phyloP scores from a whole-genome alignment of 495 filamentous ascomycete genomes.

The Tricharina praecox region DNA sequence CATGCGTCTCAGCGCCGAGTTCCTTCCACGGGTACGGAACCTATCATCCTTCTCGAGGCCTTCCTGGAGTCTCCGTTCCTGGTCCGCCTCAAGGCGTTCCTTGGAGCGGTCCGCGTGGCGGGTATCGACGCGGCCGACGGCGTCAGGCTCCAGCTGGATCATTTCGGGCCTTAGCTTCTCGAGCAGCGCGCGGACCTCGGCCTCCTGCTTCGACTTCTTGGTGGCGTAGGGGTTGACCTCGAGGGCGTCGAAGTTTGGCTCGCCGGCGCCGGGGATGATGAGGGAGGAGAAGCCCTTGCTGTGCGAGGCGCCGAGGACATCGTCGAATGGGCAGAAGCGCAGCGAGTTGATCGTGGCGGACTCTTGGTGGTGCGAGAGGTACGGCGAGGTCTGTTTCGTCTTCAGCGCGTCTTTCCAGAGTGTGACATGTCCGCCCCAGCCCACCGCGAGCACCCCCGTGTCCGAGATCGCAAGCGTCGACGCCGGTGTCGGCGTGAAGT shows the following conservation, averaged over 20 bases:
- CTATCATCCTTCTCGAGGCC: constrained; percentile 39
- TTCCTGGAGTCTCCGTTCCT: constrained; percentile 23
- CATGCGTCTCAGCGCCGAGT: constrained; percentile 68
- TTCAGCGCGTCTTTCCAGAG: constrained; percentile 81
- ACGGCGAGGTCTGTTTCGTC: constrained; percentile 66
- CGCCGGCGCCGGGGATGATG: constrained; percentile 80
- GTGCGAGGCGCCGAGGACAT: constrained; percentile 73
- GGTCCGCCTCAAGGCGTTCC: constrained; percentile 59
- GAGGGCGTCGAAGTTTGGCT: constrained; percentile 88
- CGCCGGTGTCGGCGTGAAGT: constrained; percentile 75
- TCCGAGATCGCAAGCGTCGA: constrained; percentile 76
- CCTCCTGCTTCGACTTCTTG: constrained; percentile 76
- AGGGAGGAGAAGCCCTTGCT: constrained; percentile 73
- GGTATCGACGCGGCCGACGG: constrained; percentile 70
- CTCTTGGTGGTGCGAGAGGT: constrained; percentile 85
- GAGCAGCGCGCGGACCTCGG: constrained; percentile 72
- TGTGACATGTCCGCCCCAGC: constrained; percentile 78
- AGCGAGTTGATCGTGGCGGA: constrained; percentile 65
- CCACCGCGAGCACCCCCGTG: constrained; percentile 66
- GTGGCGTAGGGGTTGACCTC: constrained; percentile 97
- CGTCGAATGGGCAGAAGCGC: constrained; percentile 87
- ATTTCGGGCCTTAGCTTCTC: constrained; percentile 93
- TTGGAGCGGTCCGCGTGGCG: constrained; percentile 53
- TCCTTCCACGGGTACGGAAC: constrained; percentile 68
- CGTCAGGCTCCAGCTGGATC: constrained; percentile 85